These are phyloP conservation scores for Elsinoe arachidis DNA, from an alignment of 2,329 filamentous ascomycete genomes.

Conservation along the genomic window DNA sequence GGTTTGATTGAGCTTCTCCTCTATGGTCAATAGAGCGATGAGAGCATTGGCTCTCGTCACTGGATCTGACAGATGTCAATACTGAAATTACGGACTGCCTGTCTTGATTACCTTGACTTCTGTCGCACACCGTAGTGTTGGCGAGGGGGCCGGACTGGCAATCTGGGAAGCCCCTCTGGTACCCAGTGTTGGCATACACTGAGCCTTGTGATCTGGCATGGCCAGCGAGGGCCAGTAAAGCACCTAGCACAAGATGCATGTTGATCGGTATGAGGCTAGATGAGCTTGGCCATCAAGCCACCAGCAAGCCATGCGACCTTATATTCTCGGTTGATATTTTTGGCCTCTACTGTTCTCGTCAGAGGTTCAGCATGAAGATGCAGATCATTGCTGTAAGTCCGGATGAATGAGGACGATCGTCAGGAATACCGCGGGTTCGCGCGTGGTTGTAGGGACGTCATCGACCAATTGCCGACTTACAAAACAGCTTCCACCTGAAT, in stretches of 20 bases:
- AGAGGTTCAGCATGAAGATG: not conserved
- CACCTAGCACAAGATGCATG: not conserved
- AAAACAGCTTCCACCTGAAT: not conserved
- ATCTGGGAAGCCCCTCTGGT: conserved; percentile 36
- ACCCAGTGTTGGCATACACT: conserved; percentile 3
- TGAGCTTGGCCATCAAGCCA: not conserved
- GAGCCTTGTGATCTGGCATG: conserved; percentile 7
- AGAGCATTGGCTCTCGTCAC: conserved; percentile 39
- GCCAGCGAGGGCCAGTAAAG: conserved; percentile 12
- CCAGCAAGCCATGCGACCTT: not conserved
- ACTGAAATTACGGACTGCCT: not conserved
- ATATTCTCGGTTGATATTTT: not conserved
- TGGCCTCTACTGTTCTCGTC: not conserved
- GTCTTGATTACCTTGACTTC: conserved; percentile 25
- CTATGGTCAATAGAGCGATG: conserved; percentile 41
- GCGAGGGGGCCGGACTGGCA: conserved; percentile 42
- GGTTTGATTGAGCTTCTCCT: conserved; percentile 49
- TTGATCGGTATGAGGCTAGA: not conserved
- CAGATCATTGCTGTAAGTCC: conserved; percentile 4
- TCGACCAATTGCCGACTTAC: not conserved
- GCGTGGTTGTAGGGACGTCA: not conserved
- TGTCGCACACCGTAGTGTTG: conserved; percentile 43
- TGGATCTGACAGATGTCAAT: conserved; percentile 18
- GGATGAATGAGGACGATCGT: conserved; percentile 5
- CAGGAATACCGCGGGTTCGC: not conserved